A percentile compares a stretch with the other conserved stretches of the same genome.
Evolutionary conservation across 768 basidiomycete genomes (phyloP).

Genomic region (Tremella fuciformis): DNA sequence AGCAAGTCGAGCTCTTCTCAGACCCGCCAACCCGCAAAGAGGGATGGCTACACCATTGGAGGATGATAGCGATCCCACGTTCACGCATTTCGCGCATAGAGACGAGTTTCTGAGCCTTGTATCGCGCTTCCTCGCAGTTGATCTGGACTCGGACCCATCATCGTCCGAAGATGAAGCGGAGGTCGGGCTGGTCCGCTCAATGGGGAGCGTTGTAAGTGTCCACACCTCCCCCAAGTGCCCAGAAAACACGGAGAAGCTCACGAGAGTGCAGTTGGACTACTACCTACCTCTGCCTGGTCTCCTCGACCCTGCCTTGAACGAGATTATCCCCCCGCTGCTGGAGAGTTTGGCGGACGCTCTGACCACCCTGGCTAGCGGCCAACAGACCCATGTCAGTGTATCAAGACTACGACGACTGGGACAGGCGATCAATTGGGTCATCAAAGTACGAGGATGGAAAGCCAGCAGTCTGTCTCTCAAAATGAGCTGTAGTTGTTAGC

Average conservation of each 20-base stretch:
- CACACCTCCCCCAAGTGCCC: neutral
- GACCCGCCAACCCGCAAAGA: neutral
- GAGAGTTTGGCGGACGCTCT: constrained; percentile 54
- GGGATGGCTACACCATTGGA: constrained; percentile 17
- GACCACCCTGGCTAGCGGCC: constrained; percentile 52
- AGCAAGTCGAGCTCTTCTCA: neutral
- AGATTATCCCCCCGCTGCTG: constrained; percentile 72
- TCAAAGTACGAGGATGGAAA: constrained; percentile 87
- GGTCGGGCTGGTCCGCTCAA: constrained; percentile 29
- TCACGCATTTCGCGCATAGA: constrained; percentile 48
- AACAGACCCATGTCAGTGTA: constrained; percentile 40
- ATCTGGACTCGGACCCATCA: constrained; percentile 57
- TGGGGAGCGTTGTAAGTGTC: constrained; percentile 49
- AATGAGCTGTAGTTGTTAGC: constrained; percentile 6
- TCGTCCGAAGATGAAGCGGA: constrained; percentile 55
- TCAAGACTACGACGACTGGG: constrained; percentile 56
- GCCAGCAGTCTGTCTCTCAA: constrained; percentile 68
- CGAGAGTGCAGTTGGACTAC: constrained; percentile 63
- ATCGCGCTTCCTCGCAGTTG: constrained; percentile 56
- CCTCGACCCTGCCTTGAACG: constrained; percentile 81
- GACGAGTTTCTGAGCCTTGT: constrained; percentile 63
- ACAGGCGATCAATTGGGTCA: constrained; percentile 64
- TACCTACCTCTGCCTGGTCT: constrained; percentile 93
- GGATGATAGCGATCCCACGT: constrained; percentile 45
- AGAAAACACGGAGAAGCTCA: neutral